These are phyloP conservation scores for Cytospora leucostoma DNA, from an alignment of 2,329 filamentous ascomycete genomes.

Conservation along the genomic window DNA sequence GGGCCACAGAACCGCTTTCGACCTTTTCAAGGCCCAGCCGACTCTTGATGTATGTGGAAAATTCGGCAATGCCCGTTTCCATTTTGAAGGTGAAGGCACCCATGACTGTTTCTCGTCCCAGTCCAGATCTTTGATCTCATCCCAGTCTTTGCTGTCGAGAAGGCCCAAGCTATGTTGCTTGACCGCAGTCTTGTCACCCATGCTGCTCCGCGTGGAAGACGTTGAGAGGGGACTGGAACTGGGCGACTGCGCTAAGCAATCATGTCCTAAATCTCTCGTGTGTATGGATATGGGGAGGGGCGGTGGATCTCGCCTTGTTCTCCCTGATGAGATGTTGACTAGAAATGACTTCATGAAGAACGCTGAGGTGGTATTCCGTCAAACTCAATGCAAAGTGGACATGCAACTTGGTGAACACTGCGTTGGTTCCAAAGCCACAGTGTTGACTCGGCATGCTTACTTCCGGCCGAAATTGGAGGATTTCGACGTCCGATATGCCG, in stretches of 20 bases:
- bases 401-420: not conserved
- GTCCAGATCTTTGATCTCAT: conserved; percentile 35
- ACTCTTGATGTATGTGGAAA: conserved; percentile 20
- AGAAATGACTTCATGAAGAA: conserved; percentile 27
- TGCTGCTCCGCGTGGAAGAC: conserved; percentile 13
- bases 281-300: conserved; percentile 25
- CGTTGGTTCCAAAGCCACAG: not conserved
- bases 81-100: conserved; percentile 29
- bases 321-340: conserved; percentile 24
- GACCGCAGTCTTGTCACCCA: conserved; percentile 35
- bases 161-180: conserved; percentile 34
- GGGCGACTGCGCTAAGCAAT: conserved; percentile 21
- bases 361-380: conserved; percentile 1
- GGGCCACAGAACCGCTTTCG: conserved; percentile 26
- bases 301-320: conserved; percentile 24
- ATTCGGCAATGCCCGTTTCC: conserved; percentile 32
- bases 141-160: conserved; percentile 40
- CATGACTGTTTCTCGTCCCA: conserved; percentile 31
- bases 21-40: conserved; percentile 19
- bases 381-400: not conserved
- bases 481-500: conserved; percentile 8
- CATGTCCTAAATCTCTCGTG: conserved; percentile 20
- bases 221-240: conserved; percentile 2
- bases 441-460: not conserved
- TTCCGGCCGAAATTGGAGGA: not conserved